phyloP scores from a whole-genome alignment of 768 basidiomycete genomes.

The Leccinellum rugosiceps region DNA sequence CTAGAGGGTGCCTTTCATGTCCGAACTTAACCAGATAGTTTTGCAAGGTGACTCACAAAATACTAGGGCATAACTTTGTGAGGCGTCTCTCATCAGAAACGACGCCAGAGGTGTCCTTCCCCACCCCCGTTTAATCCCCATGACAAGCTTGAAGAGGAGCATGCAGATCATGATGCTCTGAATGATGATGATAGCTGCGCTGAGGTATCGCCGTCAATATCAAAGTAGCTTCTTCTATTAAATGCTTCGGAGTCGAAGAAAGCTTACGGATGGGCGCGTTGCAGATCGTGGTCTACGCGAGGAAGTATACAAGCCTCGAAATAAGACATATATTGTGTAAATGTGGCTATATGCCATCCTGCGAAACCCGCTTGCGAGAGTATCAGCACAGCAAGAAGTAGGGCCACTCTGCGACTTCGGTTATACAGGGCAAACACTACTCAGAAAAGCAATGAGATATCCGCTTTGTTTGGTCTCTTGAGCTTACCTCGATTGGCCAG shows the following conservation, averaged over 20 bases:
- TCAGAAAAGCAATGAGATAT: not conserved
- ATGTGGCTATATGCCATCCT: conserved; percentile 20
- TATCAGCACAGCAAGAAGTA: conserved; percentile 11
- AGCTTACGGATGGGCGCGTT: conserved; percentile 16
- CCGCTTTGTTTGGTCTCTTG: not conserved
- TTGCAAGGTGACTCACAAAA: conserved; percentile 31
- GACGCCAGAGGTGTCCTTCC: conserved; percentile 39
- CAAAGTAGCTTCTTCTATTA: not conserved
- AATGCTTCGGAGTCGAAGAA: not conserved
- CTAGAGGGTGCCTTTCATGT: not conserved
- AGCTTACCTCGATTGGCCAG: conserved; percentile 26
- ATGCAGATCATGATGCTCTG: conserved; percentile 41
- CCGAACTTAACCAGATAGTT: not conserved
- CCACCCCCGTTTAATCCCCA: conserved; percentile 36
- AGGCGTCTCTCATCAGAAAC: conserved; percentile 45
- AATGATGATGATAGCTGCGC: conserved; percentile 21
- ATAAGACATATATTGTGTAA: not conserved
- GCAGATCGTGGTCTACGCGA: not conserved
- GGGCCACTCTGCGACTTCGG: conserved; percentile 28
- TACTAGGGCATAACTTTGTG: conserved; percentile 40
- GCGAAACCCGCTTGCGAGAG: conserved; percentile 17
- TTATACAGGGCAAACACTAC: conserved; percentile 33
- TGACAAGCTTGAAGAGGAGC: conserved; percentile 35
- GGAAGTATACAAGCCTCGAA: conserved; percentile 27
- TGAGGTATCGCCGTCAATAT: not conserved